phyloP scores from a whole-genome alignment of 163 green algal species.

The Chlorella variabilis region DNA sequence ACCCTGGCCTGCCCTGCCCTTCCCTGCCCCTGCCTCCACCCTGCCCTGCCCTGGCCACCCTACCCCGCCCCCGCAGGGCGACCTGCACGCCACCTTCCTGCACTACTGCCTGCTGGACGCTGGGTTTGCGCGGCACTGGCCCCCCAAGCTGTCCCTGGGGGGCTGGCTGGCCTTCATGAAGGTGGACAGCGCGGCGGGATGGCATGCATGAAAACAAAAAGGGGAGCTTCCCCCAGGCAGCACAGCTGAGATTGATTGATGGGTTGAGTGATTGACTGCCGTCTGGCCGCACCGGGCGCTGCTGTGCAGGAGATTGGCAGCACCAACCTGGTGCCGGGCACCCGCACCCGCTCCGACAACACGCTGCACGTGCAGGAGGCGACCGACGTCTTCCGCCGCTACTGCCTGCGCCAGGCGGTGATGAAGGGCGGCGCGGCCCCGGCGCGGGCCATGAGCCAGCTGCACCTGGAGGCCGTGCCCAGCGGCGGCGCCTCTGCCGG shows the following conservation, averaged over 20 bases:
- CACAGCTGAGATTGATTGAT: too few relatives aligned
- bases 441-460: too few relatives aligned
- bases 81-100: slow-evolving; percentile 64
- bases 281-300: too few relatives aligned
- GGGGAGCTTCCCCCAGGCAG: too few relatives aligned
- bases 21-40: background rate
- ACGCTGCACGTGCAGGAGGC: slow-evolving; percentile 37
- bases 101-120: slow-evolving; percentile 56
- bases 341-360: slow-evolving; percentile 31
- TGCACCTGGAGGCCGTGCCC: too few relatives aligned
- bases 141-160: slow-evolving; percentile 49
- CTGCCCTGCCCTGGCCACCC: background rate
- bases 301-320: slow-evolving; percentile 17
- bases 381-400: slow-evolving; percentile 21
- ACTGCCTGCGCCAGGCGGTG: slow-evolving; percentile 24
- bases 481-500: too few relatives aligned
- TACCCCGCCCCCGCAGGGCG: slow-evolving; percentile 1
- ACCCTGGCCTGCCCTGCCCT: background rate
- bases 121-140: slow-evolving; percentile 58
- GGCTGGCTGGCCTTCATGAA: slow-evolving; percentile 64
- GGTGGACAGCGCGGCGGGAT: too few relatives aligned
- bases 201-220: too few relatives aligned
- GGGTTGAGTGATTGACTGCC: too few relatives aligned
- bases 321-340: slow-evolving; percentile 47
- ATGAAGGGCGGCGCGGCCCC: background rate